These are phyloP conservation scores for Bathelium albidoporum DNA, from an alignment of 495 filamentous ascomycete species.

Conservation along the genomic window DNA sequence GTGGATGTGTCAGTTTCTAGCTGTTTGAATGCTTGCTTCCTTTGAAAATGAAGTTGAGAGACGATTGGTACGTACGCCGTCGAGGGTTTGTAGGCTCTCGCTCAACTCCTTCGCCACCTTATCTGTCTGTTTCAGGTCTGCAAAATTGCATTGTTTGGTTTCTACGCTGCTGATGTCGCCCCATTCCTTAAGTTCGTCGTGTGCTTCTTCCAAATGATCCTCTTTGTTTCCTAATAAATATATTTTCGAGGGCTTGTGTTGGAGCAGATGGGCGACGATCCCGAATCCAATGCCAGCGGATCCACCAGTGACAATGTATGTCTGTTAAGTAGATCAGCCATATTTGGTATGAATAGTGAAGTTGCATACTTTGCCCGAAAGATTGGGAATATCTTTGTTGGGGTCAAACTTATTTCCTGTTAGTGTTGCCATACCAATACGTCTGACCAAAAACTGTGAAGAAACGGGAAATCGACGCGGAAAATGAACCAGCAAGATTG, in stretches of 20 bases:
- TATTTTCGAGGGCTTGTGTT: slow-evolving; percentile 39
- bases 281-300: slow-evolving; percentile 31
- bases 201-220: slow-evolving; percentile 23
- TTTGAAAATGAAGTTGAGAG: slow-evolving; percentile 3
- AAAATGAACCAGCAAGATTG: background rate
- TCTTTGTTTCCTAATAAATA: slow-evolving; percentile 37
- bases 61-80: slow-evolving; percentile 10
- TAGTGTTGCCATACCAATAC: slow-evolving; percentile 1
- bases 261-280: slow-evolving; percentile 42
- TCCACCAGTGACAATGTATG: slow-evolving; percentile 25
- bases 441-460: background rate
- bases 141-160: slow-evolving; percentile 24
- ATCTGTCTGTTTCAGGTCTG: slow-evolving; percentile 21
- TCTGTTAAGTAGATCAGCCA: slow-evolving; percentile 3
- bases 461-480: background rate
- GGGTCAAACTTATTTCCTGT: slow-evolving; percentile 34
- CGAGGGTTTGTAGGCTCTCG: slow-evolving; percentile 18
- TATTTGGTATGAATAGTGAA: background rate
- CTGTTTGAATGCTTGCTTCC: too few relatives aligned
- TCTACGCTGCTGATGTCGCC: slow-evolving; percentile 21
- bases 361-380: slow-evolving; percentile 29
- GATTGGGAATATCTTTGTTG: slow-evolving; percentile 36
- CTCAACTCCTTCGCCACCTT: slow-evolving; percentile 22
- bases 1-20: too few relatives aligned
- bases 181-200: slow-evolving; percentile 20